A percentile compares a stretch with the other conserved stretches of the same genome.
Evolutionary conservation across 306 rosid species (phyloP).

Genomic region (Rubus idaeus): DNA sequence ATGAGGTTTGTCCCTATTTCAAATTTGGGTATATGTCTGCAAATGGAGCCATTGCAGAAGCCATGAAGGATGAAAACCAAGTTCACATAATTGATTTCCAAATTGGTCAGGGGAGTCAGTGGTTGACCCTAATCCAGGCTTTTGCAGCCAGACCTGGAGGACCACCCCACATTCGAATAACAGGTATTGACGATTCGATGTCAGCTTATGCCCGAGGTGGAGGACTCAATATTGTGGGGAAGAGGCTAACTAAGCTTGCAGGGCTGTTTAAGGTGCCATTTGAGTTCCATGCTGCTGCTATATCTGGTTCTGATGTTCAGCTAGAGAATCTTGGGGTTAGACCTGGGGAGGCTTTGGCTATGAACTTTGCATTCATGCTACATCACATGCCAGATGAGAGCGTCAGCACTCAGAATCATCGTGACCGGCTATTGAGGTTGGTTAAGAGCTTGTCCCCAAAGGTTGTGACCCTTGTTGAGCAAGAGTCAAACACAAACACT

Average conservation of each 20-base stretch:
- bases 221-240: slow-evolving; percentile 72
- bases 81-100: slow-evolving; percentile 97
- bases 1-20: slow-evolving; percentile 93
- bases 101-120: slow-evolving; percentile 89
- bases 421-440: slow-evolving; percentile 75
- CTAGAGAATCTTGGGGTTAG: slow-evolving; percentile 53
- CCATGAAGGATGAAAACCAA: slow-evolving; percentile 76
- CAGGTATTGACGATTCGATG: slow-evolving; percentile 77
- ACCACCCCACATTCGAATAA: slow-evolving; percentile 93
- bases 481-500: slow-evolving; percentile 87
- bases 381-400: slow-evolving; percentile 97
- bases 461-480: slow-evolving; percentile 98
- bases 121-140: slow-evolving; percentile 93
- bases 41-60: slow-evolving; percentile 98
- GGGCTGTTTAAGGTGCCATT: slow-evolving; percentile 71
- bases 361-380: slow-evolving; percentile 88
- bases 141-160: slow-evolving; percentile 98
- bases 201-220: slow-evolving; percentile 97
- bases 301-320: slow-evolving; percentile 73
- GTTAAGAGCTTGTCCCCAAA: slow-evolving; percentile 86
- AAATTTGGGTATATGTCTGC: slow-evolving; percentile 98
- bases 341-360: slow-evolving; percentile 77
- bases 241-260: slow-evolving; percentile 73
- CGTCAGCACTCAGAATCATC: slow-evolving; percentile 80
- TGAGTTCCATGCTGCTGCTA: slow-evolving; percentile 72